phyloP scores from a whole-genome alignment of 768 basidiomycete species.

The Tulasnella calospora region DNA sequence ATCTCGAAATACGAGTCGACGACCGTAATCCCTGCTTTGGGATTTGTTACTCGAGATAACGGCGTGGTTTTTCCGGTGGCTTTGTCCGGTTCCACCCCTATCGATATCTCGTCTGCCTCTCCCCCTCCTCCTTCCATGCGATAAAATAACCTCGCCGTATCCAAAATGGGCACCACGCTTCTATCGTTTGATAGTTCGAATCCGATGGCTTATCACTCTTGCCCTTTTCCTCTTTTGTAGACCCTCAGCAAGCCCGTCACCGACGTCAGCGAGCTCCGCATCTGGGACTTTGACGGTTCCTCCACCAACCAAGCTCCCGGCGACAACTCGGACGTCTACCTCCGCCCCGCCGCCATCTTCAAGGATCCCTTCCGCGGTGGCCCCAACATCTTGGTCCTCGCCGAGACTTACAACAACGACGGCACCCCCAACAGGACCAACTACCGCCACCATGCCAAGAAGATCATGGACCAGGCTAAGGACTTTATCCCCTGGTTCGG shows the following conservation, averaged over 20 bases:
- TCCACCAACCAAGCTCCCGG: slow-evolving; percentile 97
- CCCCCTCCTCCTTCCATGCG: too few species aligned
- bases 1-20: background rate
- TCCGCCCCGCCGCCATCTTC: slow-evolving; percentile 95
- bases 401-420: slow-evolving; percentile 97
- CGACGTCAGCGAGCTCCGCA: slow-evolving; percentile 84
- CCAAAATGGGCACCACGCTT: too few species aligned
- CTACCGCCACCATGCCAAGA: slow-evolving; percentile 87
- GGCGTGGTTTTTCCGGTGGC: background rate
- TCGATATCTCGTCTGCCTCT: too few species aligned
- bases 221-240: slow-evolving; percentile 41
- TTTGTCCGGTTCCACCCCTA: too few species aligned
- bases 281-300: slow-evolving; percentile 99
- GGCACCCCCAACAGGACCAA: slow-evolving; percentile 97
- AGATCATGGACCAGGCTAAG: slow-evolving; percentile 91
- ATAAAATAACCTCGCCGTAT: too few species aligned
- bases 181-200: too few species aligned
- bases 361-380: slow-evolving; percentile 99
- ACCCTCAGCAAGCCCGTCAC: slow-evolving; percentile 82
- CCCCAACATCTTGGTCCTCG: slow-evolving; percentile 94
- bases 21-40: too few species aligned
- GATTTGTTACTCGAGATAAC: slow-evolving; percentile 11
- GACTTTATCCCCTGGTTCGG: slow-evolving; percentile 88
- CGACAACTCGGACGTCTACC: slow-evolving; percentile 93
- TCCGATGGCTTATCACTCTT: background rate